Evolutionary conservation across 768 basidiomycete genomes (phyloP).

Genomic region (Tricholoma furcatifolium): DNA sequence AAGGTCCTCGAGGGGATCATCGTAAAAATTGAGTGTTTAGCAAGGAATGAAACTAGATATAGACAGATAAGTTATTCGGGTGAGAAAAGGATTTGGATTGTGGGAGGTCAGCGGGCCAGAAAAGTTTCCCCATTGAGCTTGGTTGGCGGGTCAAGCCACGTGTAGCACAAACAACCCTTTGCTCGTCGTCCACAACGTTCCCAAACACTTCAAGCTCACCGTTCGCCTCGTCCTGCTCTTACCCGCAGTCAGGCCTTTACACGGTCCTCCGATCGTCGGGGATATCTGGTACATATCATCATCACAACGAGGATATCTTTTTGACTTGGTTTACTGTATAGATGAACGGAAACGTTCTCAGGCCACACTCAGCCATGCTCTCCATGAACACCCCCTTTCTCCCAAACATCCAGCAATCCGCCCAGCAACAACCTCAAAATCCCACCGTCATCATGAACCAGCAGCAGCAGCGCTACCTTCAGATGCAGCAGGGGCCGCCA

Average conservation of each 20-base stretch:
- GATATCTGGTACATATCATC: constrained; percentile 16
- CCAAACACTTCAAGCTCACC: constrained; percentile 7
- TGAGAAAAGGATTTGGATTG: neutral
- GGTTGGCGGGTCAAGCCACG: constrained; percentile 31
- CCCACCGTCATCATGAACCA: constrained; percentile 24
- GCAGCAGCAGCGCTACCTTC: constrained; percentile 30
- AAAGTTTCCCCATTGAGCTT: constrained; percentile 18
- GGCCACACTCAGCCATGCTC: constrained; percentile 35
- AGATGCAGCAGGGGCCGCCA: constrained; percentile 27
- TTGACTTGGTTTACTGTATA: constrained; percentile 7
- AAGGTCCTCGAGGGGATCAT: neutral
- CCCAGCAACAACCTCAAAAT: constrained; percentile 33
- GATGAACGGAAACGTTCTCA: constrained; percentile 51
- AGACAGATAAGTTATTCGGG: too few relatives aligned
- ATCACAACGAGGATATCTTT: too few relatives aligned
- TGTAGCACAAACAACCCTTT: constrained; percentile 32
- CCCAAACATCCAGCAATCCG: constrained; percentile 37
- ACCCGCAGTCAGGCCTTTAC: too few relatives aligned
- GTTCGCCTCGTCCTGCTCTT: neutral
- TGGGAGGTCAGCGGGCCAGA: too few relatives aligned
- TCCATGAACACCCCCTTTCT: constrained; percentile 32
- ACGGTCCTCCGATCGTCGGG: constrained; percentile 18
- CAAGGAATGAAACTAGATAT: neutral
- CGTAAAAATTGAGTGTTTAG: neutral
- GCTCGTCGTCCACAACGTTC: constrained; percentile 5